Conservation (phyloP, 192 early-diverging fungal species). For the Backusella macrospora region DNA sequence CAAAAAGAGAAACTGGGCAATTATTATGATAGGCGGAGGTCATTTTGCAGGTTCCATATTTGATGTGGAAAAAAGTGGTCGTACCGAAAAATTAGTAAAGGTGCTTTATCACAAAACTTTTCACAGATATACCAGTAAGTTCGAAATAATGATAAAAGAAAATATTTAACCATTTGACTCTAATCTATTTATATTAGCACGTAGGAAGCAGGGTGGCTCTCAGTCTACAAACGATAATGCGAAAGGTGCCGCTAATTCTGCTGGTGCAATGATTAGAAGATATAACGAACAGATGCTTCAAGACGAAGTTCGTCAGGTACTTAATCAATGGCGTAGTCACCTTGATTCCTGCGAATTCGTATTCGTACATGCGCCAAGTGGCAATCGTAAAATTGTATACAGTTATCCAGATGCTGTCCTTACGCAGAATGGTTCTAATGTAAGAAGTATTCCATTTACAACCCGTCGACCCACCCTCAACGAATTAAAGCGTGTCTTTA, state of each 20-base stretch:
- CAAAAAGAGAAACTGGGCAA: slow-evolving; percentile 63
- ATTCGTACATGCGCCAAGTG: slow-evolving; percentile 75
- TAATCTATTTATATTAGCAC: slow-evolving; percentile 45
- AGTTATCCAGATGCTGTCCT: slow-evolving; percentile 54
- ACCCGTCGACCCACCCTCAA: slow-evolving; percentile 75
- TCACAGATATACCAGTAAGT: slow-evolving; percentile 89
- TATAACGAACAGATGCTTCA: slow-evolving; percentile 87
- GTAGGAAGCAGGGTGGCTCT: slow-evolving; percentile 93
- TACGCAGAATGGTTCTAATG: slow-evolving; percentile 47
- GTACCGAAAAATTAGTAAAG: slow-evolving; percentile 40
- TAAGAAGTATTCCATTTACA: slow-evolving; percentile 76
- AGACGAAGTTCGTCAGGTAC: slow-evolving; percentile 73
- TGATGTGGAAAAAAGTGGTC: slow-evolving; percentile 60
- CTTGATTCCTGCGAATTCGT: slow-evolving; percentile 65
- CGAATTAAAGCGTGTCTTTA: slow-evolving; percentile 69
- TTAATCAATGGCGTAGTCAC: slow-evolving; percentile 71
- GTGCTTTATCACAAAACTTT: slow-evolving; percentile 88
- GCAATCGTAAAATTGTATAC: slow-evolving; percentile 56
- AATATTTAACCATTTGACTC: not conserved
- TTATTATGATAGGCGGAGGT: slow-evolving; percentile 83
- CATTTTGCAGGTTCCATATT: slow-evolving; percentile 92
- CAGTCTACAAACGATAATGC: slow-evolving; percentile 82
- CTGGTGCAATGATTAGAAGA: slow-evolving; percentile 86
- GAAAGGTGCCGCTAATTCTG: slow-evolving; percentile 83
- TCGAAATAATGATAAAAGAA: not conserved